These are phyloP conservation scores for Nakazawaea anatomiae DNA, from an alignment of 805 yeast genomes.

Conservation along the genomic window DNA sequence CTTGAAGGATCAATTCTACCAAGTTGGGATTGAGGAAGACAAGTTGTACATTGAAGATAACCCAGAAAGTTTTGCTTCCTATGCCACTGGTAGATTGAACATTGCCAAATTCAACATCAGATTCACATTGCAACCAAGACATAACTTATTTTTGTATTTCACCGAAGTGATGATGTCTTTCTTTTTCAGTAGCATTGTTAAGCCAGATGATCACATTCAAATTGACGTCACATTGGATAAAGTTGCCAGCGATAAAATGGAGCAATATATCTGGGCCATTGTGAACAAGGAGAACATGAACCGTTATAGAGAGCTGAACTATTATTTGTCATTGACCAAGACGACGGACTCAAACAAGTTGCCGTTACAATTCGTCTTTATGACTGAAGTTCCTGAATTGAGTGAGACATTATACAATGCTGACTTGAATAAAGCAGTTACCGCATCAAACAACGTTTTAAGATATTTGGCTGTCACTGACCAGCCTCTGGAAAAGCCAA, in stretches of 20 bases:
- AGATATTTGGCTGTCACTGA: slow-evolving; percentile 79
- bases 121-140: slow-evolving; percentile 70
- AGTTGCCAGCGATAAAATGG: slow-evolving; percentile 37
- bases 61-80: slow-evolving; percentile 54
- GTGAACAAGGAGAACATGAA: slow-evolving; percentile 85
- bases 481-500: slow-evolving; percentile 71
- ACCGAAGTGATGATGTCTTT: slow-evolving; percentile 58
- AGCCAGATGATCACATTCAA: slow-evolving; percentile 55
- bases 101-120: slow-evolving; percentile 57
- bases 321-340: slow-evolving; percentile 78
- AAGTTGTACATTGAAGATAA: slow-evolving; percentile 54
- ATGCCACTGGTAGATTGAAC: slow-evolving; percentile 86
- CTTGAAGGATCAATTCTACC: slow-evolving; percentile 65
- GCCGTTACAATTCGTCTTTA: slow-evolving; percentile 73
- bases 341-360: slow-evolving; percentile 67
- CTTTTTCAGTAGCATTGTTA: slow-evolving; percentile 48
- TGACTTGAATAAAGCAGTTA: slow-evolving; percentile 32
- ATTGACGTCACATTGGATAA: slow-evolving; percentile 52
- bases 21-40: slow-evolving; percentile 56
- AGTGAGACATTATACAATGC: slow-evolving; percentile 56
- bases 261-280: slow-evolving; percentile 74
- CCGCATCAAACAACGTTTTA: slow-evolving; percentile 34
- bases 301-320: slow-evolving; percentile 66
- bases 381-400: slow-evolving; percentile 85
- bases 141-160: slow-evolving; percentile 63